Conservation (phyloP, 306 rosid genomes). For the Lupinus albus region DNA sequence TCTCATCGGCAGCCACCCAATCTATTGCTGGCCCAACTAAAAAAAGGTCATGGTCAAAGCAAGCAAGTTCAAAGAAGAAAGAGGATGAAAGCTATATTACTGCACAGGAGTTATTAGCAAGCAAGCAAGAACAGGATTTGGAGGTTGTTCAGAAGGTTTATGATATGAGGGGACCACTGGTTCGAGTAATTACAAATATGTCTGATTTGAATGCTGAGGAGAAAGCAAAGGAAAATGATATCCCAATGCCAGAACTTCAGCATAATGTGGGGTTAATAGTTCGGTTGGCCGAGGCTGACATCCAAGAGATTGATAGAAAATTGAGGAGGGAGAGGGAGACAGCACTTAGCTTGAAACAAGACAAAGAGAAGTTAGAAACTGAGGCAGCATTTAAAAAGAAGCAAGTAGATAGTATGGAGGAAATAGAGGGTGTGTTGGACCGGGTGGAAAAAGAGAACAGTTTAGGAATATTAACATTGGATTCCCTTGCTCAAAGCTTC, state of each 20-base stretch:
- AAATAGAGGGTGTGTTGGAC: conserved; percentile 57
- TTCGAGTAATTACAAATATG: conserved; percentile 51
- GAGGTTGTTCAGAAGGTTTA: conserved; percentile 74
- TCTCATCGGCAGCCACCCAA: conserved; percentile 37
- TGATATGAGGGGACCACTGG: conserved; percentile 62
- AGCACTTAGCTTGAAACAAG: conserved; percentile 72
- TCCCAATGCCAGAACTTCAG: conserved; percentile 66
- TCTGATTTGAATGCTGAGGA: conserved; percentile 66
- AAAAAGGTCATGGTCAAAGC: conserved; percentile 70
- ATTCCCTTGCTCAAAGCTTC: conserved; percentile 67
- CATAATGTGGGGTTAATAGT: conserved; percentile 50
- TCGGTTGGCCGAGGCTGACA: conserved; percentile 55
- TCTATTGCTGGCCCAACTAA: conserved; percentile 45
- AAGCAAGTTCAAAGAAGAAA: conserved; percentile 45
- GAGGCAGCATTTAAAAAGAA: conserved; percentile 66
- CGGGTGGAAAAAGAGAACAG: conserved; percentile 61
- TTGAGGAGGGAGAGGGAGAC: conserved; percentile 73
- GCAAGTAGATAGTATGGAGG: conserved; percentile 66
- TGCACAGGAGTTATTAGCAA: conserved; percentile 74
- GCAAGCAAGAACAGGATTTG: conserved; percentile 67
- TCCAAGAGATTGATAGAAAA: conserved; percentile 55
- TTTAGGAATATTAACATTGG: conserved; percentile 68
- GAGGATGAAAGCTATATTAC: conserved; percentile 59
- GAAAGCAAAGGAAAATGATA: conserved; percentile 56
- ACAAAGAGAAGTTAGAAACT: conserved; percentile 66